These are phyloP conservation scores for Xylaria bambusicola DNA, from an alignment of 495 filamentous ascomycete genomes.

Conservation along the genomic window DNA sequence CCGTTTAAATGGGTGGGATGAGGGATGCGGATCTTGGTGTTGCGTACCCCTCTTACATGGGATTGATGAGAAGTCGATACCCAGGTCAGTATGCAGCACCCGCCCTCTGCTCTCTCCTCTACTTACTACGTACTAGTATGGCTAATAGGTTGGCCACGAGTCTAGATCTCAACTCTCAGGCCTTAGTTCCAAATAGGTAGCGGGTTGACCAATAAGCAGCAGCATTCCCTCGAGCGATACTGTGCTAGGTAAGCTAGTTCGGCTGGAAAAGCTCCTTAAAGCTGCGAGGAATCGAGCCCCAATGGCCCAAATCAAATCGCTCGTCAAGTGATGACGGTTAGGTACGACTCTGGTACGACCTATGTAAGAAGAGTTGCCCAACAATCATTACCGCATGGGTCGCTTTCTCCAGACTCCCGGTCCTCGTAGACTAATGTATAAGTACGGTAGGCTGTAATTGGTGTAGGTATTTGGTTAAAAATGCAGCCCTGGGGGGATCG, in stretches of 20 bases:
- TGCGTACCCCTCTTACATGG: conserved; percentile 6
- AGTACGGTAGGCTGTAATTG: background rate
- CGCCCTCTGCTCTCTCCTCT: background rate
- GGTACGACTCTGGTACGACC: too few species aligned
- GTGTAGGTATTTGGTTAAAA: too few species aligned
- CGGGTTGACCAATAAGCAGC: background rate
- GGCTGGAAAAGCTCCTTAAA: too few species aligned
- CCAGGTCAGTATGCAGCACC: background rate
- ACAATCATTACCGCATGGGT: background rate
- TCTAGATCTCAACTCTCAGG: background rate
- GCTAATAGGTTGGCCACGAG: background rate
- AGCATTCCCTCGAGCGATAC: background rate
- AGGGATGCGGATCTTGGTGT: conserved; percentile 11
- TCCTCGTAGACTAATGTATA: too few species aligned
- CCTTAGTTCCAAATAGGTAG: background rate
- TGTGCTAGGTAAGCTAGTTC: background rate
- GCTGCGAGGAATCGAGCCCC: too few species aligned
- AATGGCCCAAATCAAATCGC: too few species aligned
- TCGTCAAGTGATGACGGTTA: too few species aligned
- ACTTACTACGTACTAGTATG: background rate
- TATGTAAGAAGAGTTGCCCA: background rate
- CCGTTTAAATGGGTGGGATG: too few species aligned
- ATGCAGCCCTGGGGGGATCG: background rate
- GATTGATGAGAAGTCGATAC: conserved; percentile 15
- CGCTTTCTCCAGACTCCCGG: conserved; percentile 2